These are phyloP conservation scores for Tolypocladium tundrense DNA, from an alignment of 2,329 filamentous ascomycete genomes.

Conservation along the genomic window DNA sequence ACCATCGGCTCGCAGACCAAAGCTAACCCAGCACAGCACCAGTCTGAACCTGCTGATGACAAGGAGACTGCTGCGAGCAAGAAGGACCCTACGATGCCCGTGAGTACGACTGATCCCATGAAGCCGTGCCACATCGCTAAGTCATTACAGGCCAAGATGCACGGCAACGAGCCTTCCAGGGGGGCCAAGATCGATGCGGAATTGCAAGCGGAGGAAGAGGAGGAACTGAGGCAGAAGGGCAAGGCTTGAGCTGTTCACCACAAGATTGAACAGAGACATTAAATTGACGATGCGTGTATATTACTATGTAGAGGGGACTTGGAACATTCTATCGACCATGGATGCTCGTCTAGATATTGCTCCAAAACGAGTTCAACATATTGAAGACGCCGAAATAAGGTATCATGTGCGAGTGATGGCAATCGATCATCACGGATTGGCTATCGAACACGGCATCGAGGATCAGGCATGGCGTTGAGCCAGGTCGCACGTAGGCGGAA, in stretches of 20 bases:
- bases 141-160: slow-evolving; percentile 41
- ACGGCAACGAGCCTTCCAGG: slow-evolving; percentile 64
- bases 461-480: neutral
- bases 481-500: slow-evolving; percentile 5
- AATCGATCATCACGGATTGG: neutral
- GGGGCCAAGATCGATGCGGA: slow-evolving; percentile 64
- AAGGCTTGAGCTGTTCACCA: slow-evolving; percentile 11
- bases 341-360: neutral
- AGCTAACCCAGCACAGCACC: slow-evolving; percentile 15
- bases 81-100: slow-evolving; percentile 51
- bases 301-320: too few relatives aligned
- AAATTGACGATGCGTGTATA: too few relatives aligned
- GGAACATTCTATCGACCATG: too few relatives aligned
- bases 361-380: neutral
- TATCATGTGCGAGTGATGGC: neutral
- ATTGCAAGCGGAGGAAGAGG: slow-evolving; percentile 58
- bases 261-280: neutral
- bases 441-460: neutral
- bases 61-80: slow-evolving; percentile 32
- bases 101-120: slow-evolving; percentile 18
- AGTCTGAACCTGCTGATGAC: slow-evolving; percentile 34
- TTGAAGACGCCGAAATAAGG: neutral
- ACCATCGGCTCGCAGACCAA: neutral
- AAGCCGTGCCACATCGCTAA: neutral
- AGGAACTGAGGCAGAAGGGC: slow-evolving; percentile 48